A percentile compares a stretch with the other conserved stretches of the same genome.
phyloP scores from a whole-genome alignment of 208 protist species.

The Porcisia hertigi region DNA sequence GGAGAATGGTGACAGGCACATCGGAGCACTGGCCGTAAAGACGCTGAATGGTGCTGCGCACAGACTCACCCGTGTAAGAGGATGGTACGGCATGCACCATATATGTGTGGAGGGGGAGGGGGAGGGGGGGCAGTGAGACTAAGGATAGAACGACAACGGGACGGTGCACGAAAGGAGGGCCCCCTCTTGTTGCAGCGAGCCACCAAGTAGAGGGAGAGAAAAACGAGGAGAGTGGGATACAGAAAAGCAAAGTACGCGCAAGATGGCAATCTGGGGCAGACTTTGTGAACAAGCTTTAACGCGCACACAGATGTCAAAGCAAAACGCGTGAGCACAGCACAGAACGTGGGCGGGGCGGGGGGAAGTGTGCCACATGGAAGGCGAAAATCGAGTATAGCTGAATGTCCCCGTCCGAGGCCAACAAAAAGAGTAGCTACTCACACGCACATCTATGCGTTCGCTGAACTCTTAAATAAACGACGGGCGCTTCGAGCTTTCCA shows the following conservation, averaged over 20 bases:
- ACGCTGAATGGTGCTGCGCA: conserved; percentile 10
- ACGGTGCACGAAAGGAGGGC: neutral
- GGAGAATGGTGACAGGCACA: conserved; percentile 9
- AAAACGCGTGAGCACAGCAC: no score
- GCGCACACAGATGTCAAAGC: no score
- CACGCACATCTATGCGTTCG: no score
- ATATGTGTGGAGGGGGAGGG: neutral
- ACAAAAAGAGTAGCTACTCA: no score
- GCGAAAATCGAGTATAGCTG: no score
- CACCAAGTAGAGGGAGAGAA: neutral
- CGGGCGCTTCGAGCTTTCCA: no score
- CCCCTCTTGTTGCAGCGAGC: neutral
- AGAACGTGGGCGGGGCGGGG: no score
- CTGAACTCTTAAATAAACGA: no score
- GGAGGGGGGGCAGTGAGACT: neutral
- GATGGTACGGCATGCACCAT: neutral
- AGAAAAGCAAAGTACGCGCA: neutral
- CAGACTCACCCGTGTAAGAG: conserved; percentile 23
- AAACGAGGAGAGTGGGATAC: neutral
- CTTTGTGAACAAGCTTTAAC: no score
- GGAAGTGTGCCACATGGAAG: no score
- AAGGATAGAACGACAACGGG: neutral
- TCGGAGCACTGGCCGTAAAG: conserved; percentile 15
- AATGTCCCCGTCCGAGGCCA: no score
- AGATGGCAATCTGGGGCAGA: no score